Conservation (phyloP, 2,329 filamentous ascomycete species). For the Arachnomyces sp. region DNA sequence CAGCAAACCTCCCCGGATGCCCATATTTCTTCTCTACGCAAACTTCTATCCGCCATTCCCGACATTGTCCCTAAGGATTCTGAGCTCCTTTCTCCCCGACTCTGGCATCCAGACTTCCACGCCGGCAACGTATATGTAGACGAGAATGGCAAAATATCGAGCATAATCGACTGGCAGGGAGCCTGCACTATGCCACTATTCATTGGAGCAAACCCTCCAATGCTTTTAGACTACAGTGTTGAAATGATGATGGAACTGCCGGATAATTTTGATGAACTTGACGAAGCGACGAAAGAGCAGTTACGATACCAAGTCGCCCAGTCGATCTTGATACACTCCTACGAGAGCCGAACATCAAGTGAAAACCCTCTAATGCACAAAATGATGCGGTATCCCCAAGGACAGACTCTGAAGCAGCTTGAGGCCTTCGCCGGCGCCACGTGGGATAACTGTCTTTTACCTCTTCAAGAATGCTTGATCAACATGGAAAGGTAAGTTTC, state of each 20-base stretch:
- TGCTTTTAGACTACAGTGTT: conserved; percentile 18
- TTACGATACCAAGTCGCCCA: conserved; percentile 2
- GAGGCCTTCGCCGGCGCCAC: conserved; percentile 17
- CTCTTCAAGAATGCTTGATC: conserved; percentile 21
- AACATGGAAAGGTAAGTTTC: conserved; percentile 22
- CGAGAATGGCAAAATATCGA: conserved; percentile 23
- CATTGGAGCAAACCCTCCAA: conserved; percentile 11
- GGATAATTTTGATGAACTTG: conserved; percentile 14
- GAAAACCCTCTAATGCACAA: conserved; percentile 6
- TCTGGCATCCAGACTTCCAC: conserved; percentile 36
- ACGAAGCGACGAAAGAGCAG: conserved; percentile 3
- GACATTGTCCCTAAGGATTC: conserved; percentile 22
- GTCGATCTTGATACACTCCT: conserved; percentile 2
- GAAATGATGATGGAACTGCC: conserved; percentile 18
- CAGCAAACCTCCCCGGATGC: conserved; percentile 21
- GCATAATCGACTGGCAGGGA: conserved; percentile 38
- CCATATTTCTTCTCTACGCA: conserved; percentile 27
- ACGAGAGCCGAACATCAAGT: conserved; percentile 2
- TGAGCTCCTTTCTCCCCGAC: conserved; percentile 18
- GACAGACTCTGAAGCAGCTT: too few relatives aligned
- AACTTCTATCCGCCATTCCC: conserved; percentile 23
- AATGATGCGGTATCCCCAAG: not conserved
- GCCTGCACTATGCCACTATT: conserved; percentile 22
- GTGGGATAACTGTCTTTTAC: conserved; percentile 22
- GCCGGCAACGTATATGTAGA: conserved; percentile 34